A percentile compares a stretch with the other conserved stretches of the same genome.
Conservation (phyloP, 345 rosid species). For the Erodium maritimum region DNA sequence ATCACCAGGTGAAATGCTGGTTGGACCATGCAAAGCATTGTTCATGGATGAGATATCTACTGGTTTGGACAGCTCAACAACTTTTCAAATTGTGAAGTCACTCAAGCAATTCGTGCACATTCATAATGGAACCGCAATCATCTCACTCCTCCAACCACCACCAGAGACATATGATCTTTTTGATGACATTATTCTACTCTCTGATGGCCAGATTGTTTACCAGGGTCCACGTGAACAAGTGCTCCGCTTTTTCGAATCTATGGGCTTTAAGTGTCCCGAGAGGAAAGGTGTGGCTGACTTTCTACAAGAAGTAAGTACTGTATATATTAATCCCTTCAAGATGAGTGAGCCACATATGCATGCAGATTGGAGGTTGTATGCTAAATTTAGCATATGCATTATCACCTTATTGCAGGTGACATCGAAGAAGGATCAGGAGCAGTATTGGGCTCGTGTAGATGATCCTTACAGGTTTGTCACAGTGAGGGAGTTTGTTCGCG, state of each 20-base stretch:
- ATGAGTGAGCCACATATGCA: too few species aligned
- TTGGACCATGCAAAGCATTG: slow-evolving; percentile 10
- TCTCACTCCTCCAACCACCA: slow-evolving; percentile 78
- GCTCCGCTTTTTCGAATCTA: slow-evolving; percentile 52
- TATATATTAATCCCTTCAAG: too few species aligned
- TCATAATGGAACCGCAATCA: slow-evolving; percentile 45
- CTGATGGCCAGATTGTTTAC: slow-evolving; percentile 59
- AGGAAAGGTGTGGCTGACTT: slow-evolving; percentile 11
- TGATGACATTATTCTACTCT: slow-evolving; percentile 58
- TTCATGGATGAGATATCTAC: slow-evolving; percentile 15
- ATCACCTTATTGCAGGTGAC: slow-evolving; percentile 18
- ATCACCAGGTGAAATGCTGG: slow-evolving; percentile 11
- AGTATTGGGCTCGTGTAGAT: slow-evolving; percentile 22
- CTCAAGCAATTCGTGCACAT: slow-evolving; percentile 62
- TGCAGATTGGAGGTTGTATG: too few species aligned
- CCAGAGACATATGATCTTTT: slow-evolving; percentile 72
- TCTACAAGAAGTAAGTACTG: slow-evolving; percentile 8
- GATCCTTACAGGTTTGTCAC: slow-evolving; percentile 21
- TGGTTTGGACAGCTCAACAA: slow-evolving; percentile 14
- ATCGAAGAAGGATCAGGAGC: slow-evolving; percentile 39
- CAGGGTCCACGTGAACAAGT: slow-evolving; percentile 58
- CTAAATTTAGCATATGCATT: too few species aligned
- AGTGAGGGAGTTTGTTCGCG: slow-evolving; percentile 16
- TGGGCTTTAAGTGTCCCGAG: slow-evolving; percentile 39
- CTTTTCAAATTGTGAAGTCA: slow-evolving; percentile 59